These are phyloP conservation scores for Metarhizium humberi DNA, from an alignment of 2,329 filamentous ascomycete species.

Conservation along the genomic window DNA sequence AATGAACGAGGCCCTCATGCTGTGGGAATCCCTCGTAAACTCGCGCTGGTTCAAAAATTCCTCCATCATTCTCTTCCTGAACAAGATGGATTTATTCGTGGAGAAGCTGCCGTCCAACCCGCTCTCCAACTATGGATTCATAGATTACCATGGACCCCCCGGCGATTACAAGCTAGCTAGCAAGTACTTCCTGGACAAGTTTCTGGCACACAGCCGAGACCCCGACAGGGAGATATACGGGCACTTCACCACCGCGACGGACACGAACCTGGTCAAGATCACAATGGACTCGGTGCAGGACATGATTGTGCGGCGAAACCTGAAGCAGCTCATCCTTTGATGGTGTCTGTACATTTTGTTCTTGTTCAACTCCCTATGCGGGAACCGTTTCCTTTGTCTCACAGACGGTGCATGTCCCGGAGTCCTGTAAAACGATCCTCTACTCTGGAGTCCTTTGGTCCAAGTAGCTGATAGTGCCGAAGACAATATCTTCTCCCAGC, in stretches of 20 bases:
- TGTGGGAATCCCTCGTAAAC: slow-evolving; percentile 79
- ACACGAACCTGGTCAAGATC: slow-evolving; percentile 70
- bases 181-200: slow-evolving; percentile 77
- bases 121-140: slow-evolving; percentile 65
- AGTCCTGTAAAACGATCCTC: no score
- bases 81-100: slow-evolving; percentile 81
- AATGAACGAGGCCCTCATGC: slow-evolving; percentile 85
- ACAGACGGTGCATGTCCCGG: no score
- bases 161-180: slow-evolving; percentile 65
- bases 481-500: no score
- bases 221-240: slow-evolving; percentile 55
- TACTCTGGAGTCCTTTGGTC: no score
- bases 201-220: slow-evolving; percentile 64
- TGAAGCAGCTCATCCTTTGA: slow-evolving; percentile 60
- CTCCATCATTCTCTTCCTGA: slow-evolving; percentile 74
- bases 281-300: slow-evolving; percentile 82
- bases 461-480: no score
- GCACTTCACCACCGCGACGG: slow-evolving; percentile 53
- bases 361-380: background rate
- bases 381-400: background rate
- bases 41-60: slow-evolving; percentile 80
- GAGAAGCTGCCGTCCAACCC: slow-evolving; percentile 64
- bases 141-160: slow-evolving; percentile 65
- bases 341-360: background rate
- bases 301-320: slow-evolving; percentile 78